Evolutionary conservation across 2,329 filamentous ascomycete species (phyloP), one percentile per base, ranked within the genome.

Genomic region (Simplicillium aogashimaense): DNA sequence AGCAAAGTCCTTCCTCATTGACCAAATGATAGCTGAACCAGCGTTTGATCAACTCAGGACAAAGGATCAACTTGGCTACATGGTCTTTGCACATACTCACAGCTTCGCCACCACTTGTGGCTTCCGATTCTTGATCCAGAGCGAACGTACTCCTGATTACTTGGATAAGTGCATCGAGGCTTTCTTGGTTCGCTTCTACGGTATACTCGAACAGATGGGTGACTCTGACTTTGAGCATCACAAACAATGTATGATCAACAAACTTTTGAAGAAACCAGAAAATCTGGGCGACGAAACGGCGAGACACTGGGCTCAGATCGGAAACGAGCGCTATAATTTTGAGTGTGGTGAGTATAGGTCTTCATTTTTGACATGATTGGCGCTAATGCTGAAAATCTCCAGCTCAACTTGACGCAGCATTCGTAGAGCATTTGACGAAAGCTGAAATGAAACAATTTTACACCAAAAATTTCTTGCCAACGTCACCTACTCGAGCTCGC

Each of bases 41-140:
- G 84, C 83, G 8, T 98, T 97, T 55, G 87, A 98, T 61, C 87
- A 94, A 59, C 72, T 98, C 8, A 79, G 92, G 37, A 97, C 92
- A 34, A 95, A 97, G 62, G 90, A 98, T 60, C 90, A 98, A 63
- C 81, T 98, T 7, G 92, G 92, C 11, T 98, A 98, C 52, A 86
- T 98, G 39, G 90, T 98, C 1, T 95, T 90, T 62, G 90, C 85
- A 37, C 86, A 86, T 20, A 71, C 79, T 11, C 72, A 82, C 32
- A 73, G 75, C 39, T 78, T 83, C 41, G 66, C 78, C 14, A 88
- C 84, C 1, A 90, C 83, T 0, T 82, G 86, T 52, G 86, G 86
- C 1, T 92, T 92, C 61, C 77, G 89, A 7, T 83, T 98, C 47
- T 76, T 97, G 45, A 87, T 98, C 25, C 92, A 98, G 65, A 95